A percentile compares a stretch with the other conserved stretches of the same genome.
These are phyloP conservation scores for Citrus inodora DNA, from an alignment of 345 rosid species.

Conservation along the genomic window DNA sequence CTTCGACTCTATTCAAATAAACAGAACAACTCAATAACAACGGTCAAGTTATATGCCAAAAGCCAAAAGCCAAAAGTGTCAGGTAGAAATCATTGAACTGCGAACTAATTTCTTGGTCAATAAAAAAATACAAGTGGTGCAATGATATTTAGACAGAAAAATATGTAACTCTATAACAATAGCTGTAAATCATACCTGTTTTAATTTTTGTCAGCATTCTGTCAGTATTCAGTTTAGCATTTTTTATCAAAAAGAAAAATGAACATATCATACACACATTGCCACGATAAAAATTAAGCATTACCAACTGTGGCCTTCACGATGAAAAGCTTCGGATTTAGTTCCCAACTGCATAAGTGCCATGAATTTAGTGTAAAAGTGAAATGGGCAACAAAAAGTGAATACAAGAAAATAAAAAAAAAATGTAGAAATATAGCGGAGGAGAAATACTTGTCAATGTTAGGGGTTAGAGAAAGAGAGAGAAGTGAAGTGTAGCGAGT, in stretches of 20 bases:
- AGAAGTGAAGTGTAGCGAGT: slow-evolving; percentile 32
- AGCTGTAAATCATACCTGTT: too few species aligned
- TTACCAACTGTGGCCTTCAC: slow-evolving; percentile 59
- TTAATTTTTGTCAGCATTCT: too few species aligned
- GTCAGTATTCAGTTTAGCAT: too few species aligned
- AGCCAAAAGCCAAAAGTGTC: background rate
- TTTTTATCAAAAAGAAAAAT: too few species aligned
- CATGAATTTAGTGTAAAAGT: slow-evolving; percentile 27
- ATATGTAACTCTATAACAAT: too few species aligned
- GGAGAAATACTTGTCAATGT: background rate
- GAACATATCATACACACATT: too few species aligned
- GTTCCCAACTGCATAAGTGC: slow-evolving; percentile 74
- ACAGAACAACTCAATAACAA: background rate
- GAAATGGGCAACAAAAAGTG: background rate
- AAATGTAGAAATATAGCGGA: background rate
- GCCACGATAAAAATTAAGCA: background rate
- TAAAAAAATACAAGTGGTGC: too few species aligned
- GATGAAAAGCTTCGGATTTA: slow-evolving; percentile 64
- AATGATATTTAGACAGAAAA: too few species aligned
- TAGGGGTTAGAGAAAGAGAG: slow-evolving; percentile 9
- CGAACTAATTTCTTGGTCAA: background rate
- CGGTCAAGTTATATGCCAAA: background rate
- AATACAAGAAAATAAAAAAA: background rate
- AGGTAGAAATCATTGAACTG: background rate
- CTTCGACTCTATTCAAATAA: background rate